phyloP scores from a whole-genome alignment of 164 flowering plant species.

The Berberis thunbergii region DNA sequence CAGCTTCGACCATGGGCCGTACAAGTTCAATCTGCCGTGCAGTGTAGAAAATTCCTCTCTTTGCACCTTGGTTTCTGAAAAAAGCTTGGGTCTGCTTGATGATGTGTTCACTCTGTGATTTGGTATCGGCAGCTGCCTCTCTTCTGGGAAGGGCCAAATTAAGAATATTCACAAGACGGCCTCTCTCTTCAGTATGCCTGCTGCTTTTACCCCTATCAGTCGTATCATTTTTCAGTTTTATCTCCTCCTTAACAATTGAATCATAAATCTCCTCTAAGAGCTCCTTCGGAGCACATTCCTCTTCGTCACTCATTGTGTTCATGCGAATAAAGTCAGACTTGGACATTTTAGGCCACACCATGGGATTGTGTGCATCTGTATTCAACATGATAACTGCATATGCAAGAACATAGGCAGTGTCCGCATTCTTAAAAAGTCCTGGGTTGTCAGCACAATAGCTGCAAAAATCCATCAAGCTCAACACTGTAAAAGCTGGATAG shows the following conservation, averaged over 20 bases:
- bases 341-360: conserved; percentile 94
- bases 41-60: conserved; percentile 77
- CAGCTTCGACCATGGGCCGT: conserved; percentile 95
- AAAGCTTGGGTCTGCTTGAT: conserved; percentile 78
- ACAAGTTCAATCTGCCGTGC: conserved; percentile 73
- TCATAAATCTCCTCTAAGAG: conserved; percentile 93
- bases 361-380: conserved; percentile 95
- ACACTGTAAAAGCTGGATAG: neutral
- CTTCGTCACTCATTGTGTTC: conserved; percentile 65
- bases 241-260: conserved; percentile 87
- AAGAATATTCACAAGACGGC: conserved; percentile 76
- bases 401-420: conserved; percentile 95
- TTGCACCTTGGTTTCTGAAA: conserved; percentile 61
- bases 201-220: conserved; percentile 32
- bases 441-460: conserved; percentile 98
- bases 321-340: conserved; percentile 80
- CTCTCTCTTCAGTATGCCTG: conserved; percentile 71
- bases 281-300: conserved; percentile 71
- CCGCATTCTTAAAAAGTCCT: conserved; percentile 85
- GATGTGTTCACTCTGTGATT: conserved; percentile 76
- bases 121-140: conserved; percentile 46
- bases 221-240: conserved; percentile 73
- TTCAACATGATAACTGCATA: conserved; percentile 97
- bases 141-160: conserved; percentile 83
- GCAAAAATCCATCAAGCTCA: conserved; percentile 29